Base-by-base conservation (phyloP, 768 basidiomycete species). In the Rubroboletus pulcherrimus region DNA sequence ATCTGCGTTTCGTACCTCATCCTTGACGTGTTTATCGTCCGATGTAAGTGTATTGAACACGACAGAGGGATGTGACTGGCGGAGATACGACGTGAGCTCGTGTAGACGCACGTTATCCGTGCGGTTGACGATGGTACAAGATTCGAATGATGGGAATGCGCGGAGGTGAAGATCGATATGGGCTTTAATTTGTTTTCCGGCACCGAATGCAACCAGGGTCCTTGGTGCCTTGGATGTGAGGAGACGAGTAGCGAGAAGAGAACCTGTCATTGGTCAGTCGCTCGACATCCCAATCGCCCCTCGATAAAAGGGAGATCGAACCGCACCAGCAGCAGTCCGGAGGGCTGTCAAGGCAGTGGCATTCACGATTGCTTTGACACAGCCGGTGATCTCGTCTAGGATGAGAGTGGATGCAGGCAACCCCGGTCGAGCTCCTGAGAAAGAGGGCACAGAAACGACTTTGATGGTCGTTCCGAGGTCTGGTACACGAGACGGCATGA, bases 401-500 rank as follows among this genome's bases (percentile, higher is more conserved):
- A 94, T 78, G 40, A 93, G 67, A 0, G 89, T 95, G 0, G 85
- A 85, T 0, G 79, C 92, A 7, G 92, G 89, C 19, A 96, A 66
- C 0, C 93, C 93, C 3, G 74, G 67, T 19, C 59, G 63, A 43
- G 78, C 78, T 2, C 64, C 75, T 1, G 69, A 51, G 1, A 59
- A 60, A 4, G 71, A 74, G 0, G 93, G 93, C 2, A 93, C 78
- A 30, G 84, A 87, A 4, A 91, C 93, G n/a, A 91, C 79, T 71
- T 97, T 95, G 56, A 91, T 76, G 3, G 87, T 74, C 1, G 87
- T 87, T 2, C 84, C 84, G n/a, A 65, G 39, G 29, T 59, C 55
- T 21, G 72, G 66, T 10, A 87, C 75, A 26, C 86, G 80, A 7
- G 89, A 82, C 2, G 93, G 92, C 93, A 96, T 96, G 71, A 93